Conservation (phyloP, 805 yeast species). For the Candida tallmaniae region DNA sequence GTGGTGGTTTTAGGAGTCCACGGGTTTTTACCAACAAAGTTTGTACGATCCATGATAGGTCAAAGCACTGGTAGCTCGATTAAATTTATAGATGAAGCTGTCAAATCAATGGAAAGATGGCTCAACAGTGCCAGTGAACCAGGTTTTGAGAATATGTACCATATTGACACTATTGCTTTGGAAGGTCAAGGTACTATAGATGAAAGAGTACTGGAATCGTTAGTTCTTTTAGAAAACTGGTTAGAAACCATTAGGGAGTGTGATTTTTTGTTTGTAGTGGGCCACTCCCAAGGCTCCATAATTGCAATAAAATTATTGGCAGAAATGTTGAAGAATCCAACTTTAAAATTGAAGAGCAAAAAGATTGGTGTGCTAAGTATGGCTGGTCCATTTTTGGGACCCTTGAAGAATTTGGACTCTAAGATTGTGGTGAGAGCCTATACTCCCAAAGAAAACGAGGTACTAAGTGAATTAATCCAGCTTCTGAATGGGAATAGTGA, state of each 20-base stretch:
- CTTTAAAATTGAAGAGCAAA: constrained; percentile 9
- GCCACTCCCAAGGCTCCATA: constrained; percentile 32
- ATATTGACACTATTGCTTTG: constrained; percentile 33
- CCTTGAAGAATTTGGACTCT: constrained; percentile 26
- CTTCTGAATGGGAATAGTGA: constrained; percentile 20
- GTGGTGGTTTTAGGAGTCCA: constrained; percentile 35
- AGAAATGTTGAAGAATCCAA: constrained; percentile 12
- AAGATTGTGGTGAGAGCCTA: constrained; percentile 36
- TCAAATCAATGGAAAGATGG: constrained; percentile 28
- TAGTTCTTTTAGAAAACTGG: constrained; percentile 32
- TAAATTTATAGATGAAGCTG: constrained; percentile 24
- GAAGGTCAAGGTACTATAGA: constrained; percentile 37
- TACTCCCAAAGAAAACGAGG: constrained; percentile 30
- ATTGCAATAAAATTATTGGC: constrained; percentile 27
- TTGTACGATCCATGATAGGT: constrained; percentile 32
- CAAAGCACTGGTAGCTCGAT: constrained; percentile 34
- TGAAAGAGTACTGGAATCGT: constrained; percentile 23
- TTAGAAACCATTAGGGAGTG: constrained; percentile 18
- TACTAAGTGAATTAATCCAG: constrained; percentile 33
- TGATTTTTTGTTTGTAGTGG: constrained; percentile 30
- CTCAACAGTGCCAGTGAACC: constrained; percentile 8
- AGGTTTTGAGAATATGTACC: constrained; percentile 12
- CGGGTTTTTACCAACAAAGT: constrained; percentile 36
- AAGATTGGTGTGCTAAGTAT: constrained; percentile 32
- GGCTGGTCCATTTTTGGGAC: constrained; percentile 33